A percentile compares a stretch with the other conserved stretches of the same genome.
Conservation (phyloP, 2,329 filamentous ascomycete genomes). For the Ophiocordyceps polyrhachis-furcata region DNA sequence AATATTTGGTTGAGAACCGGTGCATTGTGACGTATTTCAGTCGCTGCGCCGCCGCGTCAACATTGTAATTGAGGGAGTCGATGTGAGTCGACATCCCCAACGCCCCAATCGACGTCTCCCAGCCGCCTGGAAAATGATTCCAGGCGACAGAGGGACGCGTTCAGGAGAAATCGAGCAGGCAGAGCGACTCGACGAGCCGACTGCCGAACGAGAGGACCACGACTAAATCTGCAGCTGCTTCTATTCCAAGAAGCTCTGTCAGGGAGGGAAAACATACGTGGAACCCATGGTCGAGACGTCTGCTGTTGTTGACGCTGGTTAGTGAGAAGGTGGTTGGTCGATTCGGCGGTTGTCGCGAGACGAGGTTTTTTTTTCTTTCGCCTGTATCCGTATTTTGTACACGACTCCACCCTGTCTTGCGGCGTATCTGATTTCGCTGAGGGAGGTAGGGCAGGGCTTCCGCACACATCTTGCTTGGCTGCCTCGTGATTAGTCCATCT, state of each 20-base stretch:
- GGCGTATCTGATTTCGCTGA: background rate
- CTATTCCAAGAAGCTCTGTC: constrained; percentile 27
- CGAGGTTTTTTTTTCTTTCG: constrained; percentile 1
- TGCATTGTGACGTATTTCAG: constrained; percentile 10
- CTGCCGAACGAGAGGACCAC: constrained; percentile 66
- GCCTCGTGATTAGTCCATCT: constrained; percentile 7
- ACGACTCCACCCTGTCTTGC: background rate
- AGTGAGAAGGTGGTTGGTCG: constrained; percentile 10
- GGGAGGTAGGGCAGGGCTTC: constrained; percentile 16
- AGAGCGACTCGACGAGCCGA: constrained; percentile 16
- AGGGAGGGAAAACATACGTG: constrained; percentile 34
- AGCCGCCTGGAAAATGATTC: constrained; percentile 27
- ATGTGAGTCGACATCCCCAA: constrained; percentile 54
- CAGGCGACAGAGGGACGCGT: constrained; percentile 37
- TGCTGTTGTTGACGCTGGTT: constrained; percentile 19
- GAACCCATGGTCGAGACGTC: constrained; percentile 23
- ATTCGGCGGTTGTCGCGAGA: constrained; percentile 11
- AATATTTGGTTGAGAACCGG: constrained; percentile 16
- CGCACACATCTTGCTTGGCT: constrained; percentile 6
- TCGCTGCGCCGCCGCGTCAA: constrained; percentile 20
- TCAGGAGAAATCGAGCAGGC: constrained; percentile 67
- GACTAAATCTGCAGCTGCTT: constrained; percentile 47
- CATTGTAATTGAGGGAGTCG: constrained; percentile 67
- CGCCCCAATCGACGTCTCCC: constrained; percentile 49
- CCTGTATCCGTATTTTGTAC: background rate